Conservation (phyloP, 495 filamentous ascomycete genomes). For the Echria macrotheca region DNA sequence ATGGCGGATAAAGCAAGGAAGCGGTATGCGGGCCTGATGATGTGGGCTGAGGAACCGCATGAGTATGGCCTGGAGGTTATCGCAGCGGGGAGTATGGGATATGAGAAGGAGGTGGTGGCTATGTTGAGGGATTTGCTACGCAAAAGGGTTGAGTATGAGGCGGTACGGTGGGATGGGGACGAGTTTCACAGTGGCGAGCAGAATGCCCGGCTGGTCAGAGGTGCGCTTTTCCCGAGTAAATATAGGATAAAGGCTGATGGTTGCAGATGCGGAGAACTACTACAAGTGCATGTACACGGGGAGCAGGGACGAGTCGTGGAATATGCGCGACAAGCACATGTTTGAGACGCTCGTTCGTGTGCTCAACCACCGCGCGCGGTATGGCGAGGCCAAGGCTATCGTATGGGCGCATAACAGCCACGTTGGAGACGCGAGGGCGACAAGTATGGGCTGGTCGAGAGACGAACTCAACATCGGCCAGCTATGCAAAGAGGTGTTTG, state of each 20-base stretch:
- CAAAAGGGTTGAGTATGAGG: constrained; percentile 42
- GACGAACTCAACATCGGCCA: constrained; percentile 54
- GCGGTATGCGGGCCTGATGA: constrained; percentile 44
- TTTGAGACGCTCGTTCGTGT: constrained; percentile 48
- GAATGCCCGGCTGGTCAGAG: constrained; percentile 50
- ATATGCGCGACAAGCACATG: constrained; percentile 55
- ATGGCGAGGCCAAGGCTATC: constrained; percentile 40
- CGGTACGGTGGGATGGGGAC: constrained; percentile 36
- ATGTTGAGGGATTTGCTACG: constrained; percentile 44
- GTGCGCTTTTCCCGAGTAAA: constrained; percentile 8
- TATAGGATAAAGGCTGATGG: background rate
- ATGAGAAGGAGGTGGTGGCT: constrained; percentile 42
- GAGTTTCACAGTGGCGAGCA: constrained; percentile 51
- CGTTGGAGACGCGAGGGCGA: constrained; percentile 53
- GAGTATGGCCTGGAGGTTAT: constrained; percentile 47
- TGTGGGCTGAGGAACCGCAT: constrained; percentile 50
- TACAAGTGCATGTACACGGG: constrained; percentile 58
- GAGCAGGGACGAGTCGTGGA: constrained; percentile 51
- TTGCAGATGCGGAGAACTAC: constrained; percentile 49
- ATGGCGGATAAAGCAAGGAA: constrained; percentile 39
- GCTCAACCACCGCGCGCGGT: constrained; percentile 35
- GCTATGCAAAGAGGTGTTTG: constrained; percentile 47
- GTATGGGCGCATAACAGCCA: constrained; percentile 61
- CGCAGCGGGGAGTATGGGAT: constrained; percentile 39
- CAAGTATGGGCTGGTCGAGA: constrained; percentile 46